phyloP scores from a whole-genome alignment of 805 yeast species.

The Danielozyma ontarioensis region DNA sequence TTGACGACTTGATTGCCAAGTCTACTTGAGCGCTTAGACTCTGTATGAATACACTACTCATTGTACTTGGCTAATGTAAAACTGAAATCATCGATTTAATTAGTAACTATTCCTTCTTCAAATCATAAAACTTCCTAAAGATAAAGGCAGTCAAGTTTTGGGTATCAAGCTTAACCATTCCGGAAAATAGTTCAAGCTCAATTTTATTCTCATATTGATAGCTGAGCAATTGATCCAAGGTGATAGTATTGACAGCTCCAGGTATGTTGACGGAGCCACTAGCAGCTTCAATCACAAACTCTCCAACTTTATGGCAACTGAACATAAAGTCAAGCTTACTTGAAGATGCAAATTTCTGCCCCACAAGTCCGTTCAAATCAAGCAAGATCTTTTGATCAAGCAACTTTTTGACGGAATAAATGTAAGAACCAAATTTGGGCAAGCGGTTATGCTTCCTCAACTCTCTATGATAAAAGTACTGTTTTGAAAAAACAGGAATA shows the following conservation, averaged over 20 bases:
- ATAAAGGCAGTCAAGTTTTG: conserved; percentile 63
- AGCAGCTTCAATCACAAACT: conserved; percentile 69
- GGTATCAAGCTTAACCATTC: conserved; percentile 65
- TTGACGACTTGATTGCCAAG: conserved; percentile 54
- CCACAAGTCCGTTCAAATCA: conserved; percentile 51
- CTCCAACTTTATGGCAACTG: conserved; percentile 68
- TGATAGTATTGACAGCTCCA: conserved; percentile 50
- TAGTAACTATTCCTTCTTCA: conserved; percentile 23
- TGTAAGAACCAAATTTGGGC: conserved; percentile 73
- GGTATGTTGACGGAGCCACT: conserved; percentile 65
- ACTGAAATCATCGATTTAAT: too few relatives aligned
- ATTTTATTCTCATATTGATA: conserved; percentile 66
- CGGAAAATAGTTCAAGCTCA: conserved; percentile 55
- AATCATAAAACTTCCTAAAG: conserved; percentile 69
- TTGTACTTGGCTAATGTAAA: too few relatives aligned
- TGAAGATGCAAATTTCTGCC: conserved; percentile 36
- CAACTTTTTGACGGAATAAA: conserved; percentile 70
- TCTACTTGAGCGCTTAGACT: too few relatives aligned
- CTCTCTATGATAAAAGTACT: conserved; percentile 70
- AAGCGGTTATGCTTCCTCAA: conserved; percentile 59
- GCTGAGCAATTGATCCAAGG: conserved; percentile 67
- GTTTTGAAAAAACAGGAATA: conserved; percentile 59
- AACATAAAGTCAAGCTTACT: conserved; percentile 72
- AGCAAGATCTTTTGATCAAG: conserved; percentile 66
- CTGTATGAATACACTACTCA: too few relatives aligned